These are phyloP conservation scores for Colletotrichum falcatum DNA, from an alignment of 2,329 filamentous ascomycete genomes.

Conservation along the genomic window DNA sequence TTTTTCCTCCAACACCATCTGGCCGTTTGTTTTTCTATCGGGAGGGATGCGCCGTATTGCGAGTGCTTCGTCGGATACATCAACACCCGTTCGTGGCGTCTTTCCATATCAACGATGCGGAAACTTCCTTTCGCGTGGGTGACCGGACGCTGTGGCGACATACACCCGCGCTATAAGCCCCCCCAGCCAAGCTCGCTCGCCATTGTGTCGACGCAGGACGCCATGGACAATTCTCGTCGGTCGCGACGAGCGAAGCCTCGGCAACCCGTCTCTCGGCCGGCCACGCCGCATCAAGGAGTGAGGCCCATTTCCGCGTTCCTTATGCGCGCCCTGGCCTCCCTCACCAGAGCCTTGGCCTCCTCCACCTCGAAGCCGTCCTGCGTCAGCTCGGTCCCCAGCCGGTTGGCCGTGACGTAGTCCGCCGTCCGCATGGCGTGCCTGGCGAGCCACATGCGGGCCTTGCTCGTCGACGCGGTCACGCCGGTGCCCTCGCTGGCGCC, in stretches of 20 bases:
- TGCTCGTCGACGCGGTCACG: slow-evolving; percentile 91
- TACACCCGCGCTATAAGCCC: background rate
- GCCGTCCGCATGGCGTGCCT: slow-evolving; percentile 80
- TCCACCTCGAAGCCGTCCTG: slow-evolving; percentile 97
- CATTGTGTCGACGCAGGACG: background rate
- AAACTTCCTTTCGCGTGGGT: background rate
- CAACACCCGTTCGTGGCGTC: background rate
- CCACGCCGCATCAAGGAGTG: slow-evolving; percentile 16
- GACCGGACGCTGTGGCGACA: background rate
- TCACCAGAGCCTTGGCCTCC: slow-evolving; percentile 92
- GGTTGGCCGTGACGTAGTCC: slow-evolving; percentile 81
- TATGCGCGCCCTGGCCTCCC: slow-evolving; percentile 84
- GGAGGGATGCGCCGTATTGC: background rate
- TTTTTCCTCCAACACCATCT: too few relatives aligned
- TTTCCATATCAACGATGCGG: background rate
- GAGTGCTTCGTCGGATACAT: background rate
- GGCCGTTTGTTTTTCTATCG: background rate
- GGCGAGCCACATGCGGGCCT: slow-evolving; percentile 94
- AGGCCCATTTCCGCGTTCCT: slow-evolving; percentile 58
- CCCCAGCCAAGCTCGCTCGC: background rate
- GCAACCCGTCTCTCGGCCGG: background rate
- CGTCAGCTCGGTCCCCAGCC: slow-evolving; percentile 89
- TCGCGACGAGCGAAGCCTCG: background rate
- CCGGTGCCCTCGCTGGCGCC: slow-evolving; percentile 72
- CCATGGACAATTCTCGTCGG: background rate